Percentiles rank a stretch among this genome's conserved stretches.
Conservation (phyloP, 306 rosid genomes). For the Canavalia gladiata region DNA sequence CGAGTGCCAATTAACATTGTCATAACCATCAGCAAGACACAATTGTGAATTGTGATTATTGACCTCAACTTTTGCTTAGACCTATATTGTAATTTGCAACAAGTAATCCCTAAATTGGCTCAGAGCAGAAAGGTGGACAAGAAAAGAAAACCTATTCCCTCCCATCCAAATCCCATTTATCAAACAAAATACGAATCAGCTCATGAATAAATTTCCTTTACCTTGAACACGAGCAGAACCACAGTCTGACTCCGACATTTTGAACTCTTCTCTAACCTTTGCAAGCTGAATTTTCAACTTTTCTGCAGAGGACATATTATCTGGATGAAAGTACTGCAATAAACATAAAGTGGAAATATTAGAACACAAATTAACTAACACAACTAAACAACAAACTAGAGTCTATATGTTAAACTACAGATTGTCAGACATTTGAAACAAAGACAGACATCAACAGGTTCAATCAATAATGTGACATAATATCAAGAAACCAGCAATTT, state of each 20-base stretch:
- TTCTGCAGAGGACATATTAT: conserved; percentile 88
- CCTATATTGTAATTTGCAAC: conserved; percentile 20
- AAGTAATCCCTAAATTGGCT: background rate
- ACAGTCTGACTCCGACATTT: conserved; percentile 94
- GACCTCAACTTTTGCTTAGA: conserved; percentile 24
- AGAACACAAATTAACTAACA: conserved; percentile 32
- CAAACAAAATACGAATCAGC: conserved; percentile 32
- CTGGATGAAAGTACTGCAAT: conserved; percentile 89
- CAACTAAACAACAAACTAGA: conserved; percentile 12
- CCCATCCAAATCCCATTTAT: background rate
- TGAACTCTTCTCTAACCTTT: conserved; percentile 86
- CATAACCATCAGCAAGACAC: conserved; percentile 8
- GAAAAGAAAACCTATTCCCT: background rate
- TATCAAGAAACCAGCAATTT: conserved; percentile 16
- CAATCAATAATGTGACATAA: background rate
- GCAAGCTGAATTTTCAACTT: conserved; percentile 84
- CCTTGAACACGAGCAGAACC: conserved; percentile 97
- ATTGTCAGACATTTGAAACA: background rate
- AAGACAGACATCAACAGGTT: background rate
- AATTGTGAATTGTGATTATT: background rate
- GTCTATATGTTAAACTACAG: background rate
- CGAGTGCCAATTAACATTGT: conserved; percentile 20
- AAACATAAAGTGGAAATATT: conserved; percentile 43
- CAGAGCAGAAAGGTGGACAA: conserved; percentile 11
- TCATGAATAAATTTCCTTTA: conserved; percentile 46